Evolutionary conservation across 208 protist species (phyloP).

Genomic region (Zelonia costaricensis): DNA sequence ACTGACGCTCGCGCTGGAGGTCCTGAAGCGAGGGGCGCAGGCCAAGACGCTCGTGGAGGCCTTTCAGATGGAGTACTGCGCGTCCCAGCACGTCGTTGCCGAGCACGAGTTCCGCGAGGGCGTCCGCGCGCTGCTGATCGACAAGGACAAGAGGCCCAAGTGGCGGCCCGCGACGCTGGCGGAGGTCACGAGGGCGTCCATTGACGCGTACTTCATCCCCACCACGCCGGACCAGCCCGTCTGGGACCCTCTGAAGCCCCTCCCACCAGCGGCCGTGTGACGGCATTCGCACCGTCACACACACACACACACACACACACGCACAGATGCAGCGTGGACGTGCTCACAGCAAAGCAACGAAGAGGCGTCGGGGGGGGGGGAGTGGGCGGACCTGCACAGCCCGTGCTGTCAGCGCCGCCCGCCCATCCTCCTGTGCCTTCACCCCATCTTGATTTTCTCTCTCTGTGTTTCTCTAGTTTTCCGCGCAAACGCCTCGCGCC

Average conservation of each 20-base stretch:
- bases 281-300: too few species aligned
- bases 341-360: too few species aligned
- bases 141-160: constrained; percentile 79
- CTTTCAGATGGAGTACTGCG: constrained; percentile 67
- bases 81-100: constrained; percentile 34
- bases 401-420: too few species aligned
- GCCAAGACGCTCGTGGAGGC: constrained; percentile 39
- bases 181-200: constrained; percentile 41
- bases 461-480: too few species aligned
- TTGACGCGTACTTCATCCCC: constrained; percentile 38
- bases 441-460: too few species aligned
- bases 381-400: too few species aligned
- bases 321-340: too few species aligned
- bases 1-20: constrained; percentile 57
- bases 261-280: constrained; percentile 8
- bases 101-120: constrained; percentile 76
- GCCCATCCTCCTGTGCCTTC: too few species aligned
- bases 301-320: too few species aligned
- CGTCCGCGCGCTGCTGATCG: constrained; percentile 78
- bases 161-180: constrained; percentile 64
- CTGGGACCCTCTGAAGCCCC: constrained; percentile 48
- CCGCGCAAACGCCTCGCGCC: too few species aligned
- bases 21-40: constrained; percentile 43
- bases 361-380: too few species aligned
- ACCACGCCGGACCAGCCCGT: constrained; percentile 21